These are phyloP conservation scores for Syzygium syzygioides DNA, from an alignment of 441 rosid genomes.

Conservation along the genomic window DNA sequence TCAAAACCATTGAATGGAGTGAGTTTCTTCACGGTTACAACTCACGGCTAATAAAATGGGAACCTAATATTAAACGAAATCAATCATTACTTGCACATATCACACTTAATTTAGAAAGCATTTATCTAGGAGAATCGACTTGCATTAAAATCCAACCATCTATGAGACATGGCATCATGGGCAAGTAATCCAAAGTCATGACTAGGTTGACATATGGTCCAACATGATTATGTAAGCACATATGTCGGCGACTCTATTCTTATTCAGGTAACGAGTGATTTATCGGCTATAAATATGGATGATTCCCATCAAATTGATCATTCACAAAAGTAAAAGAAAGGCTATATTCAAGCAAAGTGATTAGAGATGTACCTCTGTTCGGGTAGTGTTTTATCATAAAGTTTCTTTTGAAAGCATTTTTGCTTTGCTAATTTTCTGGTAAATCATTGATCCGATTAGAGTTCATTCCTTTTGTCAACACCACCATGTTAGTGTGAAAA, in stretches of 20 bases:
- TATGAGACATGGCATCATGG: background rate
- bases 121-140: background rate
- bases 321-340: background rate
- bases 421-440: background rate
- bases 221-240: background rate
- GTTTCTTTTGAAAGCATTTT: background rate
- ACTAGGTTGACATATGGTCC: background rate
- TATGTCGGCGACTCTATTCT: background rate
- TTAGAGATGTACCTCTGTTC: background rate
- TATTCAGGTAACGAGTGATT: background rate
- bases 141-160: background rate
- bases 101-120: background rate
- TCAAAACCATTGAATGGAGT: background rate
- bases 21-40: background rate
- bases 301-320: background rate
- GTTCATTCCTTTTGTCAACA: background rate
- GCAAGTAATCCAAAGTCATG: background rate
- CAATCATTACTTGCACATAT: background rate
- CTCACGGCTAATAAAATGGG: background rate
- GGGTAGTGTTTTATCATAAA: background rate
- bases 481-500: background rate
- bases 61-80: fast-evolving
- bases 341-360: background rate
- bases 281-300: background rate
- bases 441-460: background rate